Percentiles rank a stretch among this genome's conserved stretches.
Evolutionary conservation across 805 yeast genomes (phyloP).

Genomic region (Starmerella bacillaris): DNA sequence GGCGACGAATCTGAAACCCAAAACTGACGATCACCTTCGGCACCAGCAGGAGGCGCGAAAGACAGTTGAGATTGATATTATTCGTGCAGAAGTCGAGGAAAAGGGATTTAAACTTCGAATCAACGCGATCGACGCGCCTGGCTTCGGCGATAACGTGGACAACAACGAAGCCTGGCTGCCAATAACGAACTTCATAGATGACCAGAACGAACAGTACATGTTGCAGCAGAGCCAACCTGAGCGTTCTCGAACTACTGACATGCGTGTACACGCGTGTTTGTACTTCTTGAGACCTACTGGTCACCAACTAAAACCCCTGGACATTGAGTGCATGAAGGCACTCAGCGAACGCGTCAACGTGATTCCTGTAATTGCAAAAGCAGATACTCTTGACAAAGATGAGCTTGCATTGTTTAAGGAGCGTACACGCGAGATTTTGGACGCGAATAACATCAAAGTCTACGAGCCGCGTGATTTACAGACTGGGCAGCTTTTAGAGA

Average conservation of each 20-base stretch:
- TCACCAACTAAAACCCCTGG: slow-evolving; percentile 43
- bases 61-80: slow-evolving; percentile 26
- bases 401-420: slow-evolving; percentile 41
- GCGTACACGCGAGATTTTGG: slow-evolving; percentile 33
- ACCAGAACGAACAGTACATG: slow-evolving; percentile 49
- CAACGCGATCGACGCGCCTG: slow-evolving; percentile 55
- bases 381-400: slow-evolving; percentile 47
- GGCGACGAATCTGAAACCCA: slow-evolving; percentile 31
- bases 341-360: slow-evolving; percentile 57
- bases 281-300: slow-evolving; percentile 64
- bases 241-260: slow-evolving; percentile 36
- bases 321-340: slow-evolving; percentile 54
- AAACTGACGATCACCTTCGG: slow-evolving; percentile 26
- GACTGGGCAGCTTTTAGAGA: slow-evolving; percentile 18
- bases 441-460: slow-evolving; percentile 37
- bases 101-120: slow-evolving; percentile 40
- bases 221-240: slow-evolving; percentile 65
- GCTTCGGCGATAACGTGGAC: slow-evolving; percentile 55
- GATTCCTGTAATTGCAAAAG: slow-evolving; percentile 66
- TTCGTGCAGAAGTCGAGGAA: slow-evolving; percentile 39
- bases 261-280: slow-evolving; percentile 67
- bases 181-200: slow-evolving; percentile 56
- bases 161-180: slow-evolving; percentile 52
- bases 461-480: slow-evolving; percentile 30
- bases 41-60: slow-evolving; percentile 26